Evolutionary conservation across 2,329 filamentous ascomycete genomes (phyloP), one percentile per base, ranked within the genome.

Genomic region (Cytospora piceicola): DNA sequence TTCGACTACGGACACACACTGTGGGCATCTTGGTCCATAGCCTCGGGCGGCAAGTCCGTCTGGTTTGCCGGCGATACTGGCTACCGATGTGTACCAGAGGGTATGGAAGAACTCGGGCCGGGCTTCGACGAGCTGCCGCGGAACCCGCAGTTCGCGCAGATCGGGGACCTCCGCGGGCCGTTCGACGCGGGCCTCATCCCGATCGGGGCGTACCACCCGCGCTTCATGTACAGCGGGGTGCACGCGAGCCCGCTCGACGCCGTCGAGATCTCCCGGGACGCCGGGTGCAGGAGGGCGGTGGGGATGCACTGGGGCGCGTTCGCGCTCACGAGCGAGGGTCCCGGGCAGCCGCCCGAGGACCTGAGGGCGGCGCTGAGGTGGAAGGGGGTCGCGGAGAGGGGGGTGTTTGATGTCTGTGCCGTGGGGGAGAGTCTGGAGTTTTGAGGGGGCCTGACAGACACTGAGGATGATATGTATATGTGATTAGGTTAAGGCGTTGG

Each of bases 151-250:
- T 91, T 91, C 75, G 82, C 84, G 63, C 81, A 91, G 71, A 87
- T 91, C 58, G 89, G 89, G 61, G 75, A 83, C 9, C 81, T 85
- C 54, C 80, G 87, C 15, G 89, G 89, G 0, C 88, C 88, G 0
- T 91, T 91, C 71, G 88, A 91, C 72, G 80, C 91, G 6, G 89
- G 88, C 0, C 75, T 91, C 55, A 90, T 91, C 62, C 89, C 89
- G 2, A 91, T 91, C 68, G 89, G 89, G 39, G 89, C 88, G 2
- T 91, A 91, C 70, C 81, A 84, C 68, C 85, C 84, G 0, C 75
- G 85, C 53, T 69, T 69, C 61, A 71, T 90, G 68, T 88, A 89
- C 82, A 87, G 83, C 64, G 76, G 85, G 3, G 86, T 90, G 79
- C 89, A 92, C 71, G 85, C 86, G 3, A 86, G 90, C 70, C 89